phyloP scores from a whole-genome alignment of 768 basidiomycete genomes.

The Terana coerulea region DNA sequence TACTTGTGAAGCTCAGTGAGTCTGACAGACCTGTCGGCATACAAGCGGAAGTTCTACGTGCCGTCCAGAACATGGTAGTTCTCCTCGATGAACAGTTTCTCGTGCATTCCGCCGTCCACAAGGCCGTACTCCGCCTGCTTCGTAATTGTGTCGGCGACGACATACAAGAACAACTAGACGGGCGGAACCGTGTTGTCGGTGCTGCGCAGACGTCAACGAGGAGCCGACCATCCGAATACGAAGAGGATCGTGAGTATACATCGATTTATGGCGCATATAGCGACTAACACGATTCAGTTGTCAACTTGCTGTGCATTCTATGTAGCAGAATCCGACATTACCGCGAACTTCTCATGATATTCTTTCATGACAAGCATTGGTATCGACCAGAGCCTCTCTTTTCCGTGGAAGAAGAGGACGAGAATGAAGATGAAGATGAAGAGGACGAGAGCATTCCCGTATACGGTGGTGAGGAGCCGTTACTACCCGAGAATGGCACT shows the following conservation, averaged over 20 bases:
- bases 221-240: slow-evolving; percentile 81
- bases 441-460: slow-evolving; percentile 29
- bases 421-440: slow-evolving; percentile 53
- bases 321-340: slow-evolving; percentile 90
- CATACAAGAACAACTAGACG: slow-evolving; percentile 82
- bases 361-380: slow-evolving; percentile 95
- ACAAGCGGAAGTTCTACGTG: slow-evolving; percentile 82
- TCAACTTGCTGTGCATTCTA: slow-evolving; percentile 86
- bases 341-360: slow-evolving; percentile 91
- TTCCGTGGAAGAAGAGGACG: slow-evolving; percentile 72
- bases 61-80: slow-evolving; percentile 88
- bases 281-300: slow-evolving; percentile 47
- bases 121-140: slow-evolving; percentile 79
- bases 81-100: slow-evolving; percentile 92
- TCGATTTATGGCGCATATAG: not conserved
- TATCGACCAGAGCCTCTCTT: slow-evolving; percentile 74
- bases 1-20: slow-evolving; percentile 83
- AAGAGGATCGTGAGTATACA: slow-evolving; percentile 74
- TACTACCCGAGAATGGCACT: slow-evolving; percentile 15
- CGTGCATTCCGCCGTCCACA: slow-evolving; percentile 87
- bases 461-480: slow-evolving; percentile 13
- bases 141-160: slow-evolving; percentile 91
- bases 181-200: slow-evolving; percentile 71
- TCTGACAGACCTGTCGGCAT: slow-evolving; percentile 85
- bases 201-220: slow-evolving; percentile 72